Conservation (phyloP, 306 rosid species). For the Carpinus fangiana region DNA sequence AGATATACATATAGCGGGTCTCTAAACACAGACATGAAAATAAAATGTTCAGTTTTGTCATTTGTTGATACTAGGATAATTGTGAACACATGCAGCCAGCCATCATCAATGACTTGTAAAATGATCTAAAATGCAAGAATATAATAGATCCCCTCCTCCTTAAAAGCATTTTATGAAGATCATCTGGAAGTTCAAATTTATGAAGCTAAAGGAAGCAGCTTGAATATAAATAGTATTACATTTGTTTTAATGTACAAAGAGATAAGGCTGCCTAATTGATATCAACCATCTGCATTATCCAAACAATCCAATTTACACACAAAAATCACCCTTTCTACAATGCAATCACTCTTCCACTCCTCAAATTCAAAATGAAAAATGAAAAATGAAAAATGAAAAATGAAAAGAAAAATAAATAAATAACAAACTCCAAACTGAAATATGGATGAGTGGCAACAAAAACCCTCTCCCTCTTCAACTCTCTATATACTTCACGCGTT, state of each 20-base stretch:
- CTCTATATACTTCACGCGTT: constrained; percentile 1
- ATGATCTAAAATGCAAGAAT: no score
- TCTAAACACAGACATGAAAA: no score
- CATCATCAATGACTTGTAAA: no score
- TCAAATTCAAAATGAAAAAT: constrained; percentile 24
- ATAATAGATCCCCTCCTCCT: not conserved
- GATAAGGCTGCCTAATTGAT: not conserved
- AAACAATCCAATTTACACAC: constrained; percentile 20
- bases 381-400: constrained; percentile 3
- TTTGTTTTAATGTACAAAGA: not conserved
- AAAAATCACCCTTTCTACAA: constrained; percentile 25
- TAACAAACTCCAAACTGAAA: constrained; percentile 16
- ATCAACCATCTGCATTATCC: constrained; percentile 5
- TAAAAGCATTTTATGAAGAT: not conserved
- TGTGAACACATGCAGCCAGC: no score
- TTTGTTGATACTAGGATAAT: no score
- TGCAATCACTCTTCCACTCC: constrained; percentile 37
- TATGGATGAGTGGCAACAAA: constrained; percentile 4
- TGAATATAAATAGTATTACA: not conserved
- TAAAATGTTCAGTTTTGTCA: no score
- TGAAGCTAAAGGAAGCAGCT: not conserved
- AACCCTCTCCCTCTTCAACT: constrained; percentile 29
- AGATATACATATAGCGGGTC: no score
- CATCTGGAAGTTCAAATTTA: not conserved
- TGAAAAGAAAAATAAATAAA: not conserved